Evolutionary conservation across 306 rosid genomes (phyloP), one percentile per base, ranked within the genome.

Genomic region (Sindora glabra): DNA sequence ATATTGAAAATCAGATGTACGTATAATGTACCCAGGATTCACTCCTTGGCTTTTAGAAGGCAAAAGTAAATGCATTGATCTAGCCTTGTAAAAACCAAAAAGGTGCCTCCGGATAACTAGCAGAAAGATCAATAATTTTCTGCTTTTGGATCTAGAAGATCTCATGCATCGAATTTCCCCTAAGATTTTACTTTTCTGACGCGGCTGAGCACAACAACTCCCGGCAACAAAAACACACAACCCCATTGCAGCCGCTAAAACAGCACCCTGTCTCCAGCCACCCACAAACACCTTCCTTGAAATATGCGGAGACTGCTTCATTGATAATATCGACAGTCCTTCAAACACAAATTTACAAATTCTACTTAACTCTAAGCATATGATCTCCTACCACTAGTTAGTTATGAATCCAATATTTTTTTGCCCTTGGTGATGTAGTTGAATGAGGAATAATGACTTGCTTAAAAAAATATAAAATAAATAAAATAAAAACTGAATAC

Each of bases 131-230:
- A 29, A 29, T 6, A 29, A 48, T 6, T 10, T 30, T 8, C 23
- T 16, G 68, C 81, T 54, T 59, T 54, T 67, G 72, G 68, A 77
- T 67, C 69, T 17, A 59, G 22, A 59, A 73, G 34, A 58, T 77
- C 38, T 69, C 36, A 61, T 33, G 16, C 69, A 63, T 67, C 44
- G 74, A 77, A 71, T 71, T 68, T 62, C 34, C 42, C 45, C n/a
- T 39, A 34, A 47, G 30, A 6, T 33, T 64, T 51, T 47, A 36
- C 37, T 16, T 21, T 14, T 36, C 14, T 59, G 4, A 24, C 3
- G 50, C 41, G 21, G 42, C 50, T 51, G 5, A 18, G 7, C 8
- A 45, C 8, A 3, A 3, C 8, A 59, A 42, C 41, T 16, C 21
- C 19, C 48, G 2, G 7, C 44, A 15, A 65, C 22, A 15, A 9